Evolutionary conservation across 768 basidiomycete genomes (phyloP).

Genomic region (Clitopilus hobsonii): DNA sequence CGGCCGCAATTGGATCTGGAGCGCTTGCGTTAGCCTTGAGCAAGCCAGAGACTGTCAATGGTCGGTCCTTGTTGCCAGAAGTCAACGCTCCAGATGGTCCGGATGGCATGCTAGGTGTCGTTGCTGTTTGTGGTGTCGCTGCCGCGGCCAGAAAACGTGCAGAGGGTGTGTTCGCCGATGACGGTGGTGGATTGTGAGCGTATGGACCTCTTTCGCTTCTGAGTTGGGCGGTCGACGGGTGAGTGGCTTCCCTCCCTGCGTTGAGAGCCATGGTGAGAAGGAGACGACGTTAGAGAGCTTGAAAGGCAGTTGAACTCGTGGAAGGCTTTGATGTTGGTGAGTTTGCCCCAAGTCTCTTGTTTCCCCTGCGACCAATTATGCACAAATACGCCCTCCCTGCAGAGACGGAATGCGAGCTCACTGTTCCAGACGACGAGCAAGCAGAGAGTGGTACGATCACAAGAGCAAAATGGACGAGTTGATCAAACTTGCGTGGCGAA

Average conservation of each 20-base stretch:
- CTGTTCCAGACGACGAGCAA: conserved; percentile 8
- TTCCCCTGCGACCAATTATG: neutral
- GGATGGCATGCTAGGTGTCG: neutral
- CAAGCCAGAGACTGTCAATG: conserved; percentile 26
- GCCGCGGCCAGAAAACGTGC: neutral
- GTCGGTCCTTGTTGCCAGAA: conserved; percentile 9
- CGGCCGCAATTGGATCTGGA: conserved; percentile 53
- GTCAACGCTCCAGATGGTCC: neutral
- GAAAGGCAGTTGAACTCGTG: conserved; percentile 7
- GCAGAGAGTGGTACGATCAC: conserved; percentile 4
- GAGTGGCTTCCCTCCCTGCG: conserved; percentile 2
- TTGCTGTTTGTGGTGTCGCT: neutral
- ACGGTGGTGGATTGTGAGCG: neutral
- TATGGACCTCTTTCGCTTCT: neutral
- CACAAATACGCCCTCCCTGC: neutral
- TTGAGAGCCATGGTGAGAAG: conserved; percentile 14
- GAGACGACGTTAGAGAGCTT: neutral
- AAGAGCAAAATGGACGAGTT: neutral
- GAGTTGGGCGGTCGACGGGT: conserved; percentile 3
- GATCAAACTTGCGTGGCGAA: conserved; percentile 11
- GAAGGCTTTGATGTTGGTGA: conserved; percentile 6
- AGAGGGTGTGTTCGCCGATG: neutral
- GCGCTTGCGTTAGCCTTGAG: conserved; percentile 50
- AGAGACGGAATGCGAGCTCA: conserved; percentile 2
- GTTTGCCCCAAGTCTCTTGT: neutral